Conservation (phyloP, 305 asterid genomes). For the Solanum aculeatissimum region DNA sequence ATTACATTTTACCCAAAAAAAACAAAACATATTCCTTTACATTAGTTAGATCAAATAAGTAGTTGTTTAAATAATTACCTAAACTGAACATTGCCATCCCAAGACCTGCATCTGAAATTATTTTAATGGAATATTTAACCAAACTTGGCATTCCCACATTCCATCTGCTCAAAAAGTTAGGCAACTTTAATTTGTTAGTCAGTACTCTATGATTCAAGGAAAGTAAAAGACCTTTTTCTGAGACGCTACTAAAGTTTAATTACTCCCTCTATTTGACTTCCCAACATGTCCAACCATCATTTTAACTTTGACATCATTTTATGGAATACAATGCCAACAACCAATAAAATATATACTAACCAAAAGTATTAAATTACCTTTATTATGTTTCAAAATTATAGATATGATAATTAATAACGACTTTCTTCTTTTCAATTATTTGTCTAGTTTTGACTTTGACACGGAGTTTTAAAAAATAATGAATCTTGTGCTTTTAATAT, state of each 20-base stretch:
- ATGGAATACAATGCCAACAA: background rate
- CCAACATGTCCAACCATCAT: background rate
- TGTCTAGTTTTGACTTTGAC: background rate
- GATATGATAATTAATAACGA: background rate
- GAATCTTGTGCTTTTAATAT: too few species aligned
- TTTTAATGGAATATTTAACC: conserved; percentile 52
- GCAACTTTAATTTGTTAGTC: background rate
- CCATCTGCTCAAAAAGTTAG: conserved; percentile 37
- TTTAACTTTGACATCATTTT: background rate
- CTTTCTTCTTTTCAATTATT: background rate
- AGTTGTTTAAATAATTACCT: conserved; percentile 15
- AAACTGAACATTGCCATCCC: conserved; percentile 85
- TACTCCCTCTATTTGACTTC: conserved; percentile 1
- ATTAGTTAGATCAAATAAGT: too few species aligned
- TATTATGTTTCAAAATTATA: background rate
- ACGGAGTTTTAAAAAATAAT: background rate
- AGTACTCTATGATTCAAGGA: background rate
- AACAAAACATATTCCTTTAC: too few species aligned
- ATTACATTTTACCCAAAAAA: too few species aligned
- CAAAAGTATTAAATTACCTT: background rate
- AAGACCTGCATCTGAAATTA: conserved; percentile 70
- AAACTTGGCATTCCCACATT: conserved; percentile 62
- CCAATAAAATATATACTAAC: background rate
- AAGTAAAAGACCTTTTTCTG: background rate
- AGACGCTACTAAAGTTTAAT: background rate